Base-by-base conservation (phyloP, 2,329 filamentous ascomycete genomes). In the Ophiocordyceps camponoti-saundersi region DNA sequence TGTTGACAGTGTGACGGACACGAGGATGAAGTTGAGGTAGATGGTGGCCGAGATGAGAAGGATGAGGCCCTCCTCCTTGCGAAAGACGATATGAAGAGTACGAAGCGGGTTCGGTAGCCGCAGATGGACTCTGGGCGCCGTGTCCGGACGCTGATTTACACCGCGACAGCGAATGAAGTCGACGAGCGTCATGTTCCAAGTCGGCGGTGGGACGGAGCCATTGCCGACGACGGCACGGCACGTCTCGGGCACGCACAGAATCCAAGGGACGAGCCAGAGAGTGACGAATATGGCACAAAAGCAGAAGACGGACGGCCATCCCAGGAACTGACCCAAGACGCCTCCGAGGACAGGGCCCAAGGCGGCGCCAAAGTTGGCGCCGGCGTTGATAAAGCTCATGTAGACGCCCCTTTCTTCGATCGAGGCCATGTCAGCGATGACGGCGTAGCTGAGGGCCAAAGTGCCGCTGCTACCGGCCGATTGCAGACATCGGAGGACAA, bases 271-370 rank as follows among this genome's bases (percentile, higher is more conserved):
- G 26, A 80, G 59, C 59, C 73, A 75, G 1, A 63, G 59, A 3
- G 59, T 59, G 18, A 68, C 63, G 34, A 73, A 61, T 36, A 84
- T 79, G 36, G 73, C 68, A 48, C 80, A 68, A 55, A 83, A 82
- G 79, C 79, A 84, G 54, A 84, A 84, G 48, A 82, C 76, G 47
- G 73, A 69, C n/a, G 73, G 65, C 80, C 80, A 85, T 10, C 77
- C 78, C 0, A 82, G 66, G 50, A 73, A 81, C 51, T 82, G 66
- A 18, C 71, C 70, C 18, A 86, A 60, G 1, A 84, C 51, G 1
- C 80, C 82, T 15, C 82, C 80, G 3, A 85, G 63, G 1, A 82
- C 69, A 0, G 81, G 79, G 0, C 75, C 71, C 5, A 77, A 47
- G 1, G 73, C 63, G 3, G 72, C 71, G 0, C 71, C 72, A 29